Evolutionary conservation across 2,329 filamentous ascomycete genomes (phyloP).

Genomic region (Colletotrichum lindemuthianum): DNA sequence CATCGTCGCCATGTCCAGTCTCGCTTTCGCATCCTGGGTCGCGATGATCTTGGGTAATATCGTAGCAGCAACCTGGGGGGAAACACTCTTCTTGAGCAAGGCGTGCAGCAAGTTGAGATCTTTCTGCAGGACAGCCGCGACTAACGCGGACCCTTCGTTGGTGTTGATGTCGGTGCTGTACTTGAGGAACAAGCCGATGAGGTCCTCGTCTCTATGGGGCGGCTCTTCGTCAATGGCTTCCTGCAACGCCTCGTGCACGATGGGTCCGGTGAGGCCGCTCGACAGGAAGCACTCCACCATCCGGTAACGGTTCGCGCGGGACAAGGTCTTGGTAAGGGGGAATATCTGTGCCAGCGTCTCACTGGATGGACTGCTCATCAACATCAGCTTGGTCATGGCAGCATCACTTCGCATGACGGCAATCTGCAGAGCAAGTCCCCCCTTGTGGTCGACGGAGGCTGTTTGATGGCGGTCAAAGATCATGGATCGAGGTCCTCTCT

Average conservation of each 20-base stretch:
- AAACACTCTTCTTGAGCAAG: conserved; percentile 56
- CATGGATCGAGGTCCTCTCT: conserved; percentile 40
- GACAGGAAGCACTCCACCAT: conserved; percentile 62
- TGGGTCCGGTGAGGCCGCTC: conserved; percentile 57
- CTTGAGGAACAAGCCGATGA: conserved; percentile 63
- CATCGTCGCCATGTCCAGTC: conserved; percentile 58
- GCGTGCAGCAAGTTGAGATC: conserved; percentile 57
- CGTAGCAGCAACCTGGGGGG: conserved; percentile 57
- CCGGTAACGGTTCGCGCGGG: conserved; percentile 54
- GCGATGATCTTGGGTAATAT: conserved; percentile 60
- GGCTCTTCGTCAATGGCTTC: conserved; percentile 61
- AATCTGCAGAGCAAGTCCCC: conserved; percentile 60
- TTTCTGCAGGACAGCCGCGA: conserved; percentile 57
- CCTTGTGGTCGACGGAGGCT: conserved; percentile 63
- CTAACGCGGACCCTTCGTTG: conserved; percentile 60
- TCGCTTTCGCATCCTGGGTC: conserved; percentile 51
- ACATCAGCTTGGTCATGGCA: conserved; percentile 56
- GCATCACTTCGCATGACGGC: conserved; percentile 58
- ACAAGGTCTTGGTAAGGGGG: conserved; percentile 56
- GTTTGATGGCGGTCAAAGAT: conserved; percentile 56
- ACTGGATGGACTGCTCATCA: conserved; percentile 57
- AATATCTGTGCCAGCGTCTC: conserved; percentile 61
- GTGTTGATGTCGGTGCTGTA: conserved; percentile 65
- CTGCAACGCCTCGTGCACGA: conserved; percentile 61
- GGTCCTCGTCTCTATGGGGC: conserved; percentile 57